Conservation (phyloP, 2,329 filamentous ascomycete genomes). For the Fusarium oligoseptatum region DNA sequence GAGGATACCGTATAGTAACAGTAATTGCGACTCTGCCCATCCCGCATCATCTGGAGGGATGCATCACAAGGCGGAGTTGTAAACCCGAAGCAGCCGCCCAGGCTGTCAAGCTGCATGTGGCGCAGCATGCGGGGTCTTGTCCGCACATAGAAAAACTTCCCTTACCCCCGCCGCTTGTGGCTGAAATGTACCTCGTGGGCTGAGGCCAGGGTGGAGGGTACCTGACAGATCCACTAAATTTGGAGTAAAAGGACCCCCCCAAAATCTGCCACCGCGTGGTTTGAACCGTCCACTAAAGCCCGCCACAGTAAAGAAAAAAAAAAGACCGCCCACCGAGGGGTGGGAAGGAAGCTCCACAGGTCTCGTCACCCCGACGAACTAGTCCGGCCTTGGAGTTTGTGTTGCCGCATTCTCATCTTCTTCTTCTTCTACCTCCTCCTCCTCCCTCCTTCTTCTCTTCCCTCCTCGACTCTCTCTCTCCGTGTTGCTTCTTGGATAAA, state of each 20-base stretch:
- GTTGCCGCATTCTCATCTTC: conserved; percentile 23
- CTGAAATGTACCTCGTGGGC: conserved; percentile 13
- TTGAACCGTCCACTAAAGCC: conserved; percentile 27
- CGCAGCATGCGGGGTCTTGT: conserved; percentile 26
- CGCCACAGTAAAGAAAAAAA: neutral
- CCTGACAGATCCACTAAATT: conserved; percentile 27
- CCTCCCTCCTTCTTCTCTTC: conserved; percentile 18
- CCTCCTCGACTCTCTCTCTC: conserved; percentile 9
- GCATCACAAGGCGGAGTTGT: conserved; percentile 22
- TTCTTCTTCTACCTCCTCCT: conserved; percentile 22
- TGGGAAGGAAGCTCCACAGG: conserved; percentile 35
- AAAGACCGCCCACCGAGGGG: conserved; percentile 12
- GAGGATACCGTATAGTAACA: neutral
- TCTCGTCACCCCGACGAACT: conserved; percentile 42
- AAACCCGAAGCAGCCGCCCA: conserved; percentile 1
- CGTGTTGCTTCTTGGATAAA: conserved; percentile 28
- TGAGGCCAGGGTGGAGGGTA: conserved; percentile 12
- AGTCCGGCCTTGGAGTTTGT: conserved; percentile 30
- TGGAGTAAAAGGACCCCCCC: conserved; percentile 26
- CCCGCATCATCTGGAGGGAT: neutral
- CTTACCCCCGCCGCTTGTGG: conserved; percentile 25
- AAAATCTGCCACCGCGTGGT: conserved; percentile 6
- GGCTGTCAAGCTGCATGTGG: conserved; percentile 16
- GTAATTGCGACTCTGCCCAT: neutral
- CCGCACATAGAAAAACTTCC: conserved; percentile 11